Percentiles rank a stretch among this genome's conserved stretches.
Conservation (phyloP, 257 asterid genomes). For the Nicotiana otophora region DNA sequence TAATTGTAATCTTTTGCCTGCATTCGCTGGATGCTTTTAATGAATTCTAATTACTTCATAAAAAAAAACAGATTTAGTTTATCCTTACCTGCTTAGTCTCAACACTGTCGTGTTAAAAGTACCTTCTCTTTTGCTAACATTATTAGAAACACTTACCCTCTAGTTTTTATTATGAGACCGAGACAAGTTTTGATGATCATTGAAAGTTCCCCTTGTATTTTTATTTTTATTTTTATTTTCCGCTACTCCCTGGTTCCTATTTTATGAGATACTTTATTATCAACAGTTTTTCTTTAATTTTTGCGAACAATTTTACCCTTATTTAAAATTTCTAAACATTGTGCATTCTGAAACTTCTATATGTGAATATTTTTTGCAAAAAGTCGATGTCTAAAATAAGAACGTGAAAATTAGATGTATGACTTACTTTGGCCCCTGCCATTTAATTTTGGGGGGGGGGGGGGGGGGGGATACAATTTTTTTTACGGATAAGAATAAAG, state of each 20-base stretch:
- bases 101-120: not conserved
- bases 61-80: not conserved
- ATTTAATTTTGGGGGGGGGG: not conserved
- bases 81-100: not conserved
- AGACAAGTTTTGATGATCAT: not conserved
- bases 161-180: not conserved
- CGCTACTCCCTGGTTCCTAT: not conserved
- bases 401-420: not conserved
- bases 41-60: too few relatives aligned
- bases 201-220: not conserved
- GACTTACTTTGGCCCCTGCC: not conserved
- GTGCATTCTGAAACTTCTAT: not conserved
- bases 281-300: not conserved
- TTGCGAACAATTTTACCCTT: not conserved
- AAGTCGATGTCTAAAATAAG: not conserved
- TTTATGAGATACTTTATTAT: not conserved
- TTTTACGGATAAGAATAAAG: not conserved
- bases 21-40: too few relatives aligned
- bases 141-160: not conserved
- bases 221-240: not conserved
- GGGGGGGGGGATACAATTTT: not conserved
- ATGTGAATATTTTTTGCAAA: not conserved
- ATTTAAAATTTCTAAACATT: not conserved
- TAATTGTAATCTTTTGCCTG: too few relatives aligned
- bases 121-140: not conserved